Evolutionary conservation across 2,329 filamentous ascomycete genomes (phyloP).

Genomic region (Magnaporthiopsis incrustans): DNA sequence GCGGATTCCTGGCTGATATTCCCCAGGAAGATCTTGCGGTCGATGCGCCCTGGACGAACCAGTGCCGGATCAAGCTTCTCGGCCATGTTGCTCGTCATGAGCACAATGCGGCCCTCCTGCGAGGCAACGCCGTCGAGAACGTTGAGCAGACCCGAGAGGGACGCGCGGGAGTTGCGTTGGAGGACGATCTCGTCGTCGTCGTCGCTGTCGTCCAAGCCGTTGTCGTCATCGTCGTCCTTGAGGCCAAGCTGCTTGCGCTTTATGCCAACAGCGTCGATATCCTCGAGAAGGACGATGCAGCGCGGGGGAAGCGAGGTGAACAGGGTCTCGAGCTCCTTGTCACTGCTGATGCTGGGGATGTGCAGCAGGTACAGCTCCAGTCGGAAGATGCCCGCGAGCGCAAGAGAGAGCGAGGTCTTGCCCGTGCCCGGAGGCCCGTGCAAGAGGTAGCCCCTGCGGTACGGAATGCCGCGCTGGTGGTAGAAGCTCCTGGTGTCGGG

Average conservation of each 20-base stretch:
- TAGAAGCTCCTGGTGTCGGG: conserved; percentile 55
- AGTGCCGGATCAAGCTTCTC: conserved; percentile 58
- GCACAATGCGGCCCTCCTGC: conserved; percentile 60
- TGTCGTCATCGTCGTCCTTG: conserved; percentile 6
- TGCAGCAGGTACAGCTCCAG: conserved; percentile 70
- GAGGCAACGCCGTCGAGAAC: conserved; percentile 63
- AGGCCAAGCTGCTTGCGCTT: conserved; percentile 21
- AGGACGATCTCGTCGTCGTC: conserved; percentile 4
- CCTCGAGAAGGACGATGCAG: conserved; percentile 45
- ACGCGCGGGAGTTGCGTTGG: conserved; percentile 17
- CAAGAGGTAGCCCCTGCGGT: conserved; percentile 63
- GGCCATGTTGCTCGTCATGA: conserved; percentile 66
- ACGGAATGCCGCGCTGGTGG: conserved; percentile 64
- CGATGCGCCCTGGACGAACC: conserved; percentile 58
- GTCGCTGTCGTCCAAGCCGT: conserved; percentile 14
- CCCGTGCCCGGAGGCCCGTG: conserved; percentile 68
- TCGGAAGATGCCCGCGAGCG: conserved; percentile 60
- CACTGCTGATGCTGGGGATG: conserved; percentile 37
- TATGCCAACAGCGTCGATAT: conserved; percentile 46
- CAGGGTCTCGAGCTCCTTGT: conserved; percentile 21
- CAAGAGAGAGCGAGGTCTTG: conserved; percentile 70
- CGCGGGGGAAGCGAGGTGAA: conserved; percentile 24
- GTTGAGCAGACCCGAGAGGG: conserved; percentile 60
- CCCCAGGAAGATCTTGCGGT: conserved; percentile 52
- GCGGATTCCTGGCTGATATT: conserved; percentile 35